phyloP scores from a whole-genome alignment of 2,329 filamentous ascomycete genomes.

The Westerdykella ornata region DNA sequence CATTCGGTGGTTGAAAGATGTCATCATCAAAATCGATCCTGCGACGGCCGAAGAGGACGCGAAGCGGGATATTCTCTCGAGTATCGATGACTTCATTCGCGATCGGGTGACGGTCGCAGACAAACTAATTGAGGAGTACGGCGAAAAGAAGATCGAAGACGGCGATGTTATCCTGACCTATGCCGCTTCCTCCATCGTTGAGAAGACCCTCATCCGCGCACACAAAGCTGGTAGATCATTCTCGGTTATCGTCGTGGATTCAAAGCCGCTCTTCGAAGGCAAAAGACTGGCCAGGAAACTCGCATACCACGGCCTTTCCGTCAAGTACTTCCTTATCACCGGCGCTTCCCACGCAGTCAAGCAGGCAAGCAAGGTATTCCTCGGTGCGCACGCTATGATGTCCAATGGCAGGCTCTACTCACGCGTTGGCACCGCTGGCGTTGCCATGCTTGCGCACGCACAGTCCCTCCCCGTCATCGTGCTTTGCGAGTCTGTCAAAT shows the following conservation, averaged over 20 bases:
- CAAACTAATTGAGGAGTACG: slow-evolving; percentile 72
- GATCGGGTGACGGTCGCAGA: slow-evolving; percentile 86
- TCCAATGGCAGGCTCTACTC: slow-evolving; percentile 89
- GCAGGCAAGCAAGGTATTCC: slow-evolving; percentile 64
- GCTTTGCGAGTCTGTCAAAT: slow-evolving; percentile 92
- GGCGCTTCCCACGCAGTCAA: slow-evolving; percentile 69
- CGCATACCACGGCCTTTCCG: slow-evolving; percentile 61
- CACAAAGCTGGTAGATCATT: slow-evolving; percentile 65
- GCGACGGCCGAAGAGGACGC: slow-evolving; percentile 74
- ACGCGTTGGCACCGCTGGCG: slow-evolving; percentile 75
- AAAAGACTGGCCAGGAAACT: slow-evolving; percentile 66
- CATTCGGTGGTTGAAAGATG: slow-evolving; percentile 85
- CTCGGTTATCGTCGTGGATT: slow-evolving; percentile 77
- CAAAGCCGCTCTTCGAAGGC: slow-evolving; percentile 62
- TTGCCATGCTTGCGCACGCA: slow-evolving; percentile 75
- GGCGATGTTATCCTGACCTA: slow-evolving; percentile 83
- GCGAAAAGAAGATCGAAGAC: slow-evolving; percentile 66
- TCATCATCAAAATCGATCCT: slow-evolving; percentile 84
- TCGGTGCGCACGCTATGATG: slow-evolving; percentile 88
- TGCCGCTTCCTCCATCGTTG: slow-evolving; percentile 77
- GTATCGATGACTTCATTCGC: slow-evolving; percentile 83
- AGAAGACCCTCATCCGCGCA: slow-evolving; percentile 71
- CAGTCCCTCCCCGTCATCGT: slow-evolving; percentile 75
- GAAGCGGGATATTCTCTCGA: slow-evolving; percentile 68
- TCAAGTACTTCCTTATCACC: slow-evolving; percentile 75